Percentiles rank a stretch among this genome's conserved stretches.
Conservation (phyloP, 345 rosid genomes). For the Pistacia vera region DNA sequence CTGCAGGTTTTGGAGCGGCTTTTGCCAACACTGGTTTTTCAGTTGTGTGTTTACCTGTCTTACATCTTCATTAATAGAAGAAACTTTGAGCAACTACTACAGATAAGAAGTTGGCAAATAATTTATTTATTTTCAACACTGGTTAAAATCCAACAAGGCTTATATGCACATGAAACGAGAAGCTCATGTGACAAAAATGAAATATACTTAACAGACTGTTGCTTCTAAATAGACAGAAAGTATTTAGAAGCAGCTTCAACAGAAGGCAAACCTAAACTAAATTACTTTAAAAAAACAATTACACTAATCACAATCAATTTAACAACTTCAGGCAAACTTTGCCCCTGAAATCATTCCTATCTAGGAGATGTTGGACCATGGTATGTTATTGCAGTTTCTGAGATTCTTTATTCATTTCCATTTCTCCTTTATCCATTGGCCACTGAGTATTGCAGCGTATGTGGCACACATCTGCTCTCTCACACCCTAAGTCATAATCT, state of each 20-base stretch:
- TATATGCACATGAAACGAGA: not conserved
- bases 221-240: not conserved
- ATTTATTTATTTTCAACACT: not conserved
- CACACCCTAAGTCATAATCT: not conserved
- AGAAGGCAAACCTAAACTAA: not conserved
- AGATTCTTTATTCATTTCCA: not conserved
- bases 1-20: conserved; percentile 38
- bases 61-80: conserved; percentile 65
- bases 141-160: conserved; percentile 3
- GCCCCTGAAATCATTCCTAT: not conserved
- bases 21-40: conserved; percentile 81
- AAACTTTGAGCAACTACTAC: conserved; percentile 13
- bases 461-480: not conserved
- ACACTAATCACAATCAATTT: not conserved
- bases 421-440: not conserved
- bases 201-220: not conserved
- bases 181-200: not conserved
- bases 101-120: conserved; percentile 2
- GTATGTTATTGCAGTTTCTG: not conserved
- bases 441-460: not conserved
- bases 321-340: not conserved
- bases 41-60: conserved; percentile 88
- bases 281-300: not conserved
- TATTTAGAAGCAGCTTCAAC: not conserved
- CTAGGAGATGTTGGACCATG: not conserved